Evolutionary conservation across 2,329 filamentous ascomycete species (phyloP), one percentile per base, ranked within the genome.

Genomic region (Fusarium sp.): DNA sequence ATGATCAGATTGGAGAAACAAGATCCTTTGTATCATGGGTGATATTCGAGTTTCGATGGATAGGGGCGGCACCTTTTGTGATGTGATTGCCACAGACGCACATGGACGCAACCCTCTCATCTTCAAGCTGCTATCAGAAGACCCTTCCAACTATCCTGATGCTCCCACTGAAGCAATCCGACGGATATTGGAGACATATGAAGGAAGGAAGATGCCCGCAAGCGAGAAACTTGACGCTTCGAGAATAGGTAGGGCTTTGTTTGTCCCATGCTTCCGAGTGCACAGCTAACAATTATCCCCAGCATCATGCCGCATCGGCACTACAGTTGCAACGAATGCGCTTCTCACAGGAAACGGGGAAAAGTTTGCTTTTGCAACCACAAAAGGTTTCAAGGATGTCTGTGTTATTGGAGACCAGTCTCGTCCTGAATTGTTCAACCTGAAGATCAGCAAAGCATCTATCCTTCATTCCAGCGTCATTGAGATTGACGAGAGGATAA

Each of bases 41-140:
- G 69, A 71, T 27, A 70, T 73, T 51, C 52, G 54, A 15, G 69
- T 75, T 48, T 62, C 73, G n/a, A 75, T 76, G 29, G 73, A 88
- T 77, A 84, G 88, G 51, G 88, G 88, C 47, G 88, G 88, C 53
- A 91, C 88, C n/a, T 91, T 92, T 73, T 91, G 88, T 53, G 88
- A 92, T 72, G 89, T 89, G 56, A 84, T 87, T 6, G 88, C 45
- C 15, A 50, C 87, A 50, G 83, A 81, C 3, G 85, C 87, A 15
- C 81, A 82, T 61, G 87, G 88, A 77, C 80, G 85, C 71, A 85
- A 90, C 71, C 86, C 90, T 60, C 80, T 91, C 43, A 77, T 91
- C 47, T 88, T 92, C 73, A 92, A 92, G 72, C 79, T 93, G 1
- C 81, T 93, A 11, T 92, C 89, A 0, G 89, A 90, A 63, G 89